Conservation (phyloP, 2,329 filamentous ascomycete species). For the Gyromitra esculenta region DNA sequence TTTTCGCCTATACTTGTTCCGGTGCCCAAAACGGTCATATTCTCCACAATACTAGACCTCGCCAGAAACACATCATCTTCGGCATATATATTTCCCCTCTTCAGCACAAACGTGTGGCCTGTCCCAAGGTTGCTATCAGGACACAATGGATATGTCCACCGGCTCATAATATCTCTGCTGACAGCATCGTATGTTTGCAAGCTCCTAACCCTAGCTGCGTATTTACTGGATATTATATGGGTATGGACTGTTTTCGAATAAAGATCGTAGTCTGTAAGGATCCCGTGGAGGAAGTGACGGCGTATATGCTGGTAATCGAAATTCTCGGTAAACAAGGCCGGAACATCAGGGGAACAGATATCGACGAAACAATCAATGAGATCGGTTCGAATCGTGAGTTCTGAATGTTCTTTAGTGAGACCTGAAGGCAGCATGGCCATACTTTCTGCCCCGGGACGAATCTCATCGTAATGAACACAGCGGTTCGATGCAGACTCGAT, state of each 20-base stretch:
- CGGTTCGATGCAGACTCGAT: conserved; percentile 81
- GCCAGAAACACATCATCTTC: conserved; percentile 81
- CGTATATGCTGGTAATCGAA: conserved; percentile 95
- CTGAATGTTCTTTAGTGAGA: conserved; percentile 75
- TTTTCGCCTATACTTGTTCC: conserved; percentile 78
- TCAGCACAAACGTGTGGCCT: conserved; percentile 78
- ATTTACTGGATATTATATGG: conserved; percentile 78
- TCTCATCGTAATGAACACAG: conserved; percentile 94
- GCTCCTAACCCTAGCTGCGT: conserved; percentile 85
- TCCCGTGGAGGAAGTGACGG: conserved; percentile 87
- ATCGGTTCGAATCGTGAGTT: conserved; percentile 85
- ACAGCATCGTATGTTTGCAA: conserved; percentile 90
- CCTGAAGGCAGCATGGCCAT: conserved; percentile 79
- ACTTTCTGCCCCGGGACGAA: conserved; percentile 73
- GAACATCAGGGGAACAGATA: conserved; percentile 94
- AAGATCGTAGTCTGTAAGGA: conserved; percentile 94
- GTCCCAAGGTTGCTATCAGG: conserved; percentile 87
- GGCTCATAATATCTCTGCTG: conserved; percentile 82
- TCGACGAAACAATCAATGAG: conserved; percentile 94
- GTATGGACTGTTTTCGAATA: conserved; percentile 97
- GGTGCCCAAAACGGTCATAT: conserved; percentile 78
- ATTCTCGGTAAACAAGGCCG: conserved; percentile 95
- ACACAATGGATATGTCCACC: conserved; percentile 88
- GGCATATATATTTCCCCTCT: conserved; percentile 76
- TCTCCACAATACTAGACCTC: conserved; percentile 74